phyloP scores from a whole-genome alignment of 257 asterid genomes.

The Forsythia viridissima region DNA sequence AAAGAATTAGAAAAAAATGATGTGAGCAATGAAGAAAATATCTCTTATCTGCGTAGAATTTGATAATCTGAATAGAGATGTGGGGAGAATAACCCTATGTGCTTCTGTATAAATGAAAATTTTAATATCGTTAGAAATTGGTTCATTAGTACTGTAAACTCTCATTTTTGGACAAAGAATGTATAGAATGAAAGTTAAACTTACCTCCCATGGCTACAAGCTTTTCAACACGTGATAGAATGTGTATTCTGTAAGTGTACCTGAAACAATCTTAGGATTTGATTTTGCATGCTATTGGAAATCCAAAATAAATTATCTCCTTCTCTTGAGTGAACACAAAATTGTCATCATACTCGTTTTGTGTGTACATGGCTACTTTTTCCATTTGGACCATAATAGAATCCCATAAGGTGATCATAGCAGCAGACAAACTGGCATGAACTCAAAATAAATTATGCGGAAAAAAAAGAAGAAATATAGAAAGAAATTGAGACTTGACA shows the following conservation, averaged over 20 bases:
- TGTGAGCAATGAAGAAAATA: no score
- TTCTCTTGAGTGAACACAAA: not conserved
- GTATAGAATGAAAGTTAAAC: not conserved
- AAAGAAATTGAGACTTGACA: not conserved
- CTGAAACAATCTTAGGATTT: not conserved
- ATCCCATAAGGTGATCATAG: not conserved
- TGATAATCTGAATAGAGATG: no score
- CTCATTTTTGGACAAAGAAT: not conserved
- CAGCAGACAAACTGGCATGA: not conserved
- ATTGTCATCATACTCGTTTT: not conserved
- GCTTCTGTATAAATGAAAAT: slow-evolving; percentile 41
- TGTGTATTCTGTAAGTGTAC: slow-evolving; percentile 90
- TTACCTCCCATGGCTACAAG: slow-evolving; percentile 87
- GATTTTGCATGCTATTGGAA: not conserved
- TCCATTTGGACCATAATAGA: no score
- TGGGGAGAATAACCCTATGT: slow-evolving; percentile 42
- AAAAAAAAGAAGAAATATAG: not conserved
- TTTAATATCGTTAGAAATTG: not conserved
- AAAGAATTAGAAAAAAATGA: no score
- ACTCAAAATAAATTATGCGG: not conserved
- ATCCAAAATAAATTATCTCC: not conserved
- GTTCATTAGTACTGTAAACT: not conserved
- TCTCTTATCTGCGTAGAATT: no score
- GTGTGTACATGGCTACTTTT: not conserved
- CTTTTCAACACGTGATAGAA: slow-evolving; percentile 83